Base-by-base conservation (phyloP, 1,284 basidiomycete species). In the Leccinum holopus region DNA sequence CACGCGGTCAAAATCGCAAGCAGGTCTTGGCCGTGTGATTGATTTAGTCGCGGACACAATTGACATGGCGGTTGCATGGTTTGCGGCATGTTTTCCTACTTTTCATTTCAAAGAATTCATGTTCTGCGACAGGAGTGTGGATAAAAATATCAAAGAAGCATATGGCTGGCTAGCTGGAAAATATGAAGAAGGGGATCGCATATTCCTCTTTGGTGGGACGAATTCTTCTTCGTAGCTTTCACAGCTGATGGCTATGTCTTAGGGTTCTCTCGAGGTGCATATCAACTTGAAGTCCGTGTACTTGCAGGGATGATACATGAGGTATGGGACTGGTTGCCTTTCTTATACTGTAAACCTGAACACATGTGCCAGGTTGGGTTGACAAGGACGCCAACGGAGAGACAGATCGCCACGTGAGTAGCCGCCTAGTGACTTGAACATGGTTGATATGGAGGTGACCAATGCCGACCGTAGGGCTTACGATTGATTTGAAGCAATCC, bases 241-340 rank as follows among this genome's bases (percentile, higher is more conserved):
- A 7, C 14, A 52, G 33, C 28, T n/a, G 1, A 59, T 33, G 3
- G 12, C 55, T 32, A 57, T 3, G 37, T 21, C 16, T 2, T 30
- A 81, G 81, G 81, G 8, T 82, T 81, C 63, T 81, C 80, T 55
- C 72, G 80, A 35, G 80, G 76, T 2, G 77, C 76, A 39, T 77
- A 77, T 57, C 76, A 77, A n/a, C n/a, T n/a, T n/a, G n/a, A n/a
- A 65, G 75, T 73, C 12, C 61, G 70, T 21, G 59, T 72, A 6
- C 55, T 71, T n/a, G 70, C 76, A 2, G 79, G 66, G 1, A 81
- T 82, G 80, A 79, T 81, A 53, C 63, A 77, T 5, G 73, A 69
- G 63, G 79, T 79, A 61, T 3, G 68, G 14, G 25, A 52, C 25
- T 52, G 12, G 9, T 12, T 52, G 21, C 49, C 49, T 52, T 25